Base-by-base conservation (phyloP, 441 rosid species). In the Metrosideros polymorpha region DNA sequence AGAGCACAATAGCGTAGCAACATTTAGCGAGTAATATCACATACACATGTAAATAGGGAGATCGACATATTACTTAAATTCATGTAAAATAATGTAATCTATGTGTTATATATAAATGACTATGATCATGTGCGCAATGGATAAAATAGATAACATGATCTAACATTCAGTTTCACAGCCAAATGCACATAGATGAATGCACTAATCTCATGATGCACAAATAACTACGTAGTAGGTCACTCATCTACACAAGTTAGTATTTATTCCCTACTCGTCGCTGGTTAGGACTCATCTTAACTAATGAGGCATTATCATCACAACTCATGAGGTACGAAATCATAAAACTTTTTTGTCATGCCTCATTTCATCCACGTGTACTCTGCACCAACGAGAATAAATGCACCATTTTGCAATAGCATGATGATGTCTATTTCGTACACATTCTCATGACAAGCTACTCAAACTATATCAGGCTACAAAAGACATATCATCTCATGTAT, bases 301-400 rank as follows among this genome's bases (percentile, higher is more conserved):
- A 59, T 0, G 5, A 14, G 4, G 12, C 15, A 57, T n/a, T 0
- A 0, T n/a, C 18, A 3, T 17, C 35, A 57, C 9, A 3, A 57
- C 32, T 57, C 66, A 29, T 30, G 10, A 7, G 10, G 1, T 32
- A 59, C 6, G 15, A 0, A 59, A 59, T 59, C 19, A 57, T 59
- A 59, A 59, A 59, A 29, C 18, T 15, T 59, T 5, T 29, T 59
- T 29, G 18, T 2, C 12, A 15, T 10, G 3, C 17, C 22, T 59
- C 6, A 3, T 4, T 15, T 18, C 39, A 14, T 59, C 39, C 39
- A 59, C 15, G 22, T 59, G 22, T 30, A 9, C 39, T 9, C 10
- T 30, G 15, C 22, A 14, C 29, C 1, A 15, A 2, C 15, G 17
- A 6, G 6, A 39, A 30, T 7, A 29, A 29, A 14, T 29, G 13